phyloP scores from a whole-genome alignment of 2,329 filamentous ascomycete genomes.

The Septoria petroselini region DNA sequence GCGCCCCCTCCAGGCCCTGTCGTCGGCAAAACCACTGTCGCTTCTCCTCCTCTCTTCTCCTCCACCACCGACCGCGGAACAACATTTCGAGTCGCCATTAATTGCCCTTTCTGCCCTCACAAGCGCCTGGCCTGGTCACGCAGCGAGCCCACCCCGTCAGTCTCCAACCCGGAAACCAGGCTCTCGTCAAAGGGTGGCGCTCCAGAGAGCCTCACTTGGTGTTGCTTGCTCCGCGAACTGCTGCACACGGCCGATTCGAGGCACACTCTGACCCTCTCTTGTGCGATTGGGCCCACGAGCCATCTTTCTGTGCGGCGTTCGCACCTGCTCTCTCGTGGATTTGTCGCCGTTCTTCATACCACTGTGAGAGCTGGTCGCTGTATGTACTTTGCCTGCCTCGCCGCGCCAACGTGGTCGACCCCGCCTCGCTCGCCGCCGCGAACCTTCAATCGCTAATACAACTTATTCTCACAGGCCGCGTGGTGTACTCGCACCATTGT shows the following conservation, averaged over 20 bases:
- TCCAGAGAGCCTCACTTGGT: constrained; percentile 14
- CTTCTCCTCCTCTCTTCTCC: neutral
- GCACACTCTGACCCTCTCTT: constrained; percentile 16
- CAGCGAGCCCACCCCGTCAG: neutral
- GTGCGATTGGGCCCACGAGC: constrained; percentile 29
- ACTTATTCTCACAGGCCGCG: neutral
- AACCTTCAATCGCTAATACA: constrained; percentile 5
- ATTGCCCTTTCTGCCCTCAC: neutral
- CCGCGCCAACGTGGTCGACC: constrained; percentile 1
- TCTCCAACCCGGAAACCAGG: constrained; percentile 22
- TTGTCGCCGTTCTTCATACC: constrained; percentile 4
- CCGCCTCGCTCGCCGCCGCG: constrained; percentile 1
- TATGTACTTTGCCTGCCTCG: constrained; percentile 2
- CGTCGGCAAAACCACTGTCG: neutral
- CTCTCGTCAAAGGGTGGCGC: constrained; percentile 17
- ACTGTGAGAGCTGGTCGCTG: constrained; percentile 1
- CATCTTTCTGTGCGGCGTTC: constrained; percentile 16
- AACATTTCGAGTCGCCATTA: no score
- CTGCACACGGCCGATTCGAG: constrained; percentile 29
- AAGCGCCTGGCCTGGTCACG: neutral
- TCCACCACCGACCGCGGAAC: neutral
- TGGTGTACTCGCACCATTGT: neutral
- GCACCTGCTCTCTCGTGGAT: constrained; percentile 19
- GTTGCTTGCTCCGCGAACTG: constrained; percentile 22
- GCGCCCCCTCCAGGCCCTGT: no score